Conservation (phyloP, 495 filamentous ascomycete genomes). For the Thozetella sp. region DNA sequence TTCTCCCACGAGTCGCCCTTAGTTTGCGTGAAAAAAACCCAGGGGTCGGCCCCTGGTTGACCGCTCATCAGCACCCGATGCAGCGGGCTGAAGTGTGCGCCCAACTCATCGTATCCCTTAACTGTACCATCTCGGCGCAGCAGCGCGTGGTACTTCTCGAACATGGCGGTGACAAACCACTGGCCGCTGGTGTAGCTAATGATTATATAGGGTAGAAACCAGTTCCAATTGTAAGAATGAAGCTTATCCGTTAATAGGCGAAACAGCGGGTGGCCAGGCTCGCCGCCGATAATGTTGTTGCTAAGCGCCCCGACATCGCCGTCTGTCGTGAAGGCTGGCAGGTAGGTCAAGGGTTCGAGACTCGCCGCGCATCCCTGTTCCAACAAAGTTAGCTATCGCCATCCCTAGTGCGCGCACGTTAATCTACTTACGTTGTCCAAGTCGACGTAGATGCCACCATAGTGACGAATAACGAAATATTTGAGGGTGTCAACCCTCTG, state of each 20-base stretch:
- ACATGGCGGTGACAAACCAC: slow-evolving; percentile 77
- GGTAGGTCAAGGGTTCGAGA: slow-evolving; percentile 76
- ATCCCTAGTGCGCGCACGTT: neutral
- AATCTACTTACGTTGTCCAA: slow-evolving; percentile 70
- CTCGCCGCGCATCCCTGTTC: slow-evolving; percentile 75
- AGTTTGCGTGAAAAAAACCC: slow-evolving; percentile 36
- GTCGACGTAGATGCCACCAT: slow-evolving; percentile 86
- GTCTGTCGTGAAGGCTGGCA: slow-evolving; percentile 79
- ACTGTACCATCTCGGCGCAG: slow-evolving; percentile 7
- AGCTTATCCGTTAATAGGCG: slow-evolving; percentile 69
- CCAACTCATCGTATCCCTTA: slow-evolving; percentile 3
- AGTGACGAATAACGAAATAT: slow-evolving; percentile 81
- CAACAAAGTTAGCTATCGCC: slow-evolving; percentile 55
- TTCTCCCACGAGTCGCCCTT: slow-evolving; percentile 30
- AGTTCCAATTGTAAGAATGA: slow-evolving; percentile 71
- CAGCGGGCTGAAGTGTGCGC: slow-evolving; percentile 5
- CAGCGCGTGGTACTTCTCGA: slow-evolving; percentile 63
- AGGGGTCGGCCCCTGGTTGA: slow-evolving; percentile 26
- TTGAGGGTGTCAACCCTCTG: slow-evolving; percentile 84
- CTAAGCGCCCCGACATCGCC: slow-evolving; percentile 81
- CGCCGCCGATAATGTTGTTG: slow-evolving; percentile 84
- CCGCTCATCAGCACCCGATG: slow-evolving; percentile 33
- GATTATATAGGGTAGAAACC: slow-evolving; percentile 80
- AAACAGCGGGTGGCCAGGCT: slow-evolving; percentile 82
- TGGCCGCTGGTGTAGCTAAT: slow-evolving; percentile 86